Conservation (phyloP, 116 monocot species). For the Papilionanthe hybrid region DNA sequence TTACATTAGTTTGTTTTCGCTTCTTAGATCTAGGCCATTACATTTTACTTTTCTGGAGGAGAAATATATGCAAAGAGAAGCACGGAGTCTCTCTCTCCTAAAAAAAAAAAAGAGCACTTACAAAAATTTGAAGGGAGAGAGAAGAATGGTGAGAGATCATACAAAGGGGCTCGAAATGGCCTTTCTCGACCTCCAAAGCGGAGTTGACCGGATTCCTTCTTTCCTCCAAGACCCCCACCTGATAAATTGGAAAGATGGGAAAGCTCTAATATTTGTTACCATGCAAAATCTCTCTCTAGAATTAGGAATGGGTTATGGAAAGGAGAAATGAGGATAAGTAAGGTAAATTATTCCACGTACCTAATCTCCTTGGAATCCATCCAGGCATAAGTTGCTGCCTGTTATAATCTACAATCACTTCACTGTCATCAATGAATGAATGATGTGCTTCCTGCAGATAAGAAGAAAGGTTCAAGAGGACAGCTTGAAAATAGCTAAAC, state of each 20-base stretch:
- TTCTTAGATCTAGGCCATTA: background rate
- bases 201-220: constrained; percentile 97
- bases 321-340: background rate
- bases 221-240: constrained; percentile 94
- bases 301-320: background rate
- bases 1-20: background rate
- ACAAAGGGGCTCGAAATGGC: constrained; percentile 96
- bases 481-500: background rate
- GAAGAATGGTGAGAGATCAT: constrained; percentile 15
- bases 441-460: constrained; percentile 73
- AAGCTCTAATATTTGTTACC: background rate
- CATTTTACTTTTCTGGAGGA: no score
- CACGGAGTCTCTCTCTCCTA: no score
- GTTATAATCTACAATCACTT: constrained; percentile 88
- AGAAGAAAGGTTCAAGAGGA: background rate
- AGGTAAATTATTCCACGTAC: constrained; percentile 26
- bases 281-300: background rate
- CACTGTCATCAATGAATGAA: constrained; percentile 65
- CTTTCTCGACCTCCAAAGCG: constrained; percentile 97
- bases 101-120: no score
- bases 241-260: constrained; percentile 2
- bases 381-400: constrained; percentile 92
- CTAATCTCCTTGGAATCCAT: constrained; percentile 92
- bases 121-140: background rate
- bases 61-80: no score